Evolutionary conservation across 176 grass and related monocot genomes (phyloP).

Genomic region (Aechmea fasciata): DNA sequence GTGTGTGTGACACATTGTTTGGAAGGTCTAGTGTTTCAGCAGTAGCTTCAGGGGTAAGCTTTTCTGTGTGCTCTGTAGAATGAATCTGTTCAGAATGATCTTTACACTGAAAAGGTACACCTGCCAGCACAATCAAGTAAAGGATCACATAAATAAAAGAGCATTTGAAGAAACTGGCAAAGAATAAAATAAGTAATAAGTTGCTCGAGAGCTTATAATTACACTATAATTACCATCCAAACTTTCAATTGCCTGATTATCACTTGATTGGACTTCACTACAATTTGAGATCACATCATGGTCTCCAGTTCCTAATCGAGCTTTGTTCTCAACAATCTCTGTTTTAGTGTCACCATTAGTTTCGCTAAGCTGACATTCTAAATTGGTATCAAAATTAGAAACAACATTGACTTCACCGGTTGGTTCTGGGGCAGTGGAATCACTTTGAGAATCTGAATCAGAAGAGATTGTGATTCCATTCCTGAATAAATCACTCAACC

Average conservation of each 20-base stretch:
- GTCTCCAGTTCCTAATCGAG: background rate
- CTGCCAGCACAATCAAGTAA: conserved; percentile 32
- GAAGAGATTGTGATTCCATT: conserved; percentile 19
- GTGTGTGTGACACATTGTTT: conserved; percentile 35
- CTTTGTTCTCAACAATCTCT: conserved; percentile 5
- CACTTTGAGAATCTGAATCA: conserved; percentile 17
- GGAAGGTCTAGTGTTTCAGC: conserved; percentile 18
- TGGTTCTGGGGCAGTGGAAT: conserved; percentile 25
- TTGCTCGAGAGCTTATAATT: conserved; percentile 16
- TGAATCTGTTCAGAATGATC: conserved; percentile 27
- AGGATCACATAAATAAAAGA: conserved; percentile 10
- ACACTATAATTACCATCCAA: conserved; percentile 40
- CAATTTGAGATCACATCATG: background rate
- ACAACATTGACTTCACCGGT: conserved; percentile 16
- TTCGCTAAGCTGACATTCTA: background rate
- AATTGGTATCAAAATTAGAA: conserved; percentile 29
- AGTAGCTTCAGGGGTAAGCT: conserved; percentile 24
- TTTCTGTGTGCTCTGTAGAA: conserved; percentile 27
- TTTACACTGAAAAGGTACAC: conserved; percentile 20
- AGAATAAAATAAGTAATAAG: conserved; percentile 5
- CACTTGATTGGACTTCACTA: conserved; percentile 24
- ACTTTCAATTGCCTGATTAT: conserved; percentile 15
- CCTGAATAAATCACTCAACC: conserved; percentile 17
- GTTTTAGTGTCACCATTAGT: conserved; percentile 8
- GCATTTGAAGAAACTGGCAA: background rate